Conservation (phyloP, 495 filamentous ascomycete genomes). For the Penicillium coprophilum region DNA sequence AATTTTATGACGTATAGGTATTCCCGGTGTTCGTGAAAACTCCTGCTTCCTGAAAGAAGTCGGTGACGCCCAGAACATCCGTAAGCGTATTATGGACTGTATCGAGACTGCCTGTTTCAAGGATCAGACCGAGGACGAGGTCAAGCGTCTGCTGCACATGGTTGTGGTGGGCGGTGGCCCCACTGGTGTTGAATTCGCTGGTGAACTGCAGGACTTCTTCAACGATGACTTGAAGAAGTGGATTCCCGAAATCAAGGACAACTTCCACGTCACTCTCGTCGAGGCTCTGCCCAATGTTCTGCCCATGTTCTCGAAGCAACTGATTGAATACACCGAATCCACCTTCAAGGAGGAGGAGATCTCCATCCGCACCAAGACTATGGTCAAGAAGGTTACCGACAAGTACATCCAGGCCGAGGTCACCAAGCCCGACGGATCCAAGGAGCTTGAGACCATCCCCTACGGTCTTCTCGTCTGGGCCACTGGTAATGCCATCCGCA, state of each 20-base stretch:
- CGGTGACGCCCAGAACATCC: conserved; percentile 88
- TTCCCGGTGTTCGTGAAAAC: conserved; percentile 91
- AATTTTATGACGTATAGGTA: conserved; percentile 49
- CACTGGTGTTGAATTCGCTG: conserved; percentile 97
- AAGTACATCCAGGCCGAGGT: conserved; percentile 92
- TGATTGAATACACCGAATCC: conserved; percentile 98
- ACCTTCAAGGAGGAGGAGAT: conserved; percentile 99
- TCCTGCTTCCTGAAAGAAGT: conserved; percentile 99
- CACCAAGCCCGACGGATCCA: conserved; percentile 80
- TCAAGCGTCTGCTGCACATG: conserved; percentile 96
- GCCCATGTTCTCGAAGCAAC: conserved; percentile 97
- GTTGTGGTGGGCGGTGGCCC: conserved; percentile 98
- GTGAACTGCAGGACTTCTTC: conserved; percentile 98
- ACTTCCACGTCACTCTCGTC: conserved; percentile 95
- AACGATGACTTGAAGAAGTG: conserved; percentile 96
- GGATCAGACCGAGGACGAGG: conserved; percentile 86
- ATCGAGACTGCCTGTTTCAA: conserved; percentile 98
- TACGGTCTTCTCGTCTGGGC: conserved; percentile 98
- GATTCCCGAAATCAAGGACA: conserved; percentile 89
- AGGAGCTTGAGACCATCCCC: conserved; percentile 76
- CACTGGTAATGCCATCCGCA: conserved; percentile 91
- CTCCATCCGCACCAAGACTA: conserved; percentile 94
- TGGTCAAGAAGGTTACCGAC: conserved; percentile 96
- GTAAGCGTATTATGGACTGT: conserved; percentile 99
- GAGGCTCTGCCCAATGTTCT: conserved; percentile 98